A percentile compares a stretch with the other conserved stretches of the same genome.
Evolutionary conservation across 371 early-diverging fungal genomes (phyloP).

Genomic region (Rhizopus delemar): DNA sequence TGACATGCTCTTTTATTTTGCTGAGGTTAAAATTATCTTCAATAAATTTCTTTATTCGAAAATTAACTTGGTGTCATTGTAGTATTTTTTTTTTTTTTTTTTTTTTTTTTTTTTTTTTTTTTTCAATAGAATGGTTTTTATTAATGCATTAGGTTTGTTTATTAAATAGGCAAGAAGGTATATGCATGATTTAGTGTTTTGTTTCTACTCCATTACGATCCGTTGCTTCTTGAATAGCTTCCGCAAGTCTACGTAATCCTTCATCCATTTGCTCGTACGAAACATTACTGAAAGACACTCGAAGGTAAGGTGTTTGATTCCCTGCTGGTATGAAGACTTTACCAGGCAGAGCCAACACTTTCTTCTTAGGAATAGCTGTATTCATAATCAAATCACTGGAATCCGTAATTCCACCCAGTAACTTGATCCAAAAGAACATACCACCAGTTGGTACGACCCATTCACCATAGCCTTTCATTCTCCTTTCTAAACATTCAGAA

Average conservation of each 20-base stretch:
- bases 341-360: slow-evolving; percentile 77
- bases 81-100: too few relatives aligned
- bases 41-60: too few relatives aligned
- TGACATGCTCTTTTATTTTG: too few relatives aligned
- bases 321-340: slow-evolving; percentile 31
- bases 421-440: slow-evolving; percentile 86
- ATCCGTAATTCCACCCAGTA: slow-evolving; percentile 64
- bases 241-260: slow-evolving; percentile 58
- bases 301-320: slow-evolving; percentile 37
- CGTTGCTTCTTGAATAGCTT: slow-evolving; percentile 32
- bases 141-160: too few relatives aligned
- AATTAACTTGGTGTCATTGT: too few relatives aligned
- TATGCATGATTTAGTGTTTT: background rate
- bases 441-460: slow-evolving; percentile 71
- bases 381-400: slow-evolving; percentile 62
- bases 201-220: background rate
- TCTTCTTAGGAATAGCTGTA: slow-evolving; percentile 70
- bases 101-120: too few relatives aligned
- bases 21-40: too few relatives aligned
- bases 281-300: slow-evolving; percentile 70
- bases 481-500: slow-evolving; percentile 52
- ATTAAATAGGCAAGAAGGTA: too few relatives aligned
- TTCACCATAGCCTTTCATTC: slow-evolving; percentile 64
- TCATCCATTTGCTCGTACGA: slow-evolving; percentile 64
- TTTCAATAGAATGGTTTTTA: too few relatives aligned